Conservation (phyloP, 2,329 filamentous ascomycete species). For the Fusarium sp. region DNA sequence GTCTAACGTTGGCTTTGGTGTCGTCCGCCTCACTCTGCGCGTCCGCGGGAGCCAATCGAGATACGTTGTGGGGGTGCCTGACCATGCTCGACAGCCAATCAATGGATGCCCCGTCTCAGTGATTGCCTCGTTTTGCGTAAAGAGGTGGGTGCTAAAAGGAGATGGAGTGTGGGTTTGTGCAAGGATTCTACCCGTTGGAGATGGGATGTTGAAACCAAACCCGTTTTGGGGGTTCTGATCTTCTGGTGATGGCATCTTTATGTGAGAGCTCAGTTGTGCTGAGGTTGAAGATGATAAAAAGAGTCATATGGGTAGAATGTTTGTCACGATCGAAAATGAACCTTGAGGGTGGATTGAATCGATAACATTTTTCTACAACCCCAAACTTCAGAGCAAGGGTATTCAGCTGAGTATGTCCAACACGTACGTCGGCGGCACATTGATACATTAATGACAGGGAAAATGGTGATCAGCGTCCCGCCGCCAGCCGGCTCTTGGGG, state of each 20-base stretch:
- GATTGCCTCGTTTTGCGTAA: conserved; percentile 49
- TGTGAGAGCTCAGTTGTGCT: conserved; percentile 22
- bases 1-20: conserved; percentile 24
- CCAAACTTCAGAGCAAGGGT: not conserved
- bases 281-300: conserved; percentile 4
- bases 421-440: conserved; percentile 27
- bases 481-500: conserved; percentile 21
- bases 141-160: conserved; percentile 41
- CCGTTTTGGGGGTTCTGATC: conserved; percentile 14
- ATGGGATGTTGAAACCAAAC: conserved; percentile 20
- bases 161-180: conserved; percentile 36
- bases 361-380: not conserved
- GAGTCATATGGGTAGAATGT: conserved; percentile 8
- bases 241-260: conserved; percentile 36
- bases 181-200: conserved; percentile 37
- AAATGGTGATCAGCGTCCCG: conserved; percentile 40
- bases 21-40: conserved; percentile 49
- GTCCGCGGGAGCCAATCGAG: conserved; percentile 47
- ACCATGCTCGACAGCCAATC: conserved; percentile 45
- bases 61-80: conserved; percentile 40
- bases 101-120: conserved; percentile 43
- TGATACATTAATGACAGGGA: conserved; percentile 32
- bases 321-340: conserved; percentile 3
- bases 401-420: conserved; percentile 11
- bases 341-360: conserved; percentile 17